Base-by-base conservation (phyloP, 192 early-diverging fungal species). In the Coemansia sp. region DNA sequence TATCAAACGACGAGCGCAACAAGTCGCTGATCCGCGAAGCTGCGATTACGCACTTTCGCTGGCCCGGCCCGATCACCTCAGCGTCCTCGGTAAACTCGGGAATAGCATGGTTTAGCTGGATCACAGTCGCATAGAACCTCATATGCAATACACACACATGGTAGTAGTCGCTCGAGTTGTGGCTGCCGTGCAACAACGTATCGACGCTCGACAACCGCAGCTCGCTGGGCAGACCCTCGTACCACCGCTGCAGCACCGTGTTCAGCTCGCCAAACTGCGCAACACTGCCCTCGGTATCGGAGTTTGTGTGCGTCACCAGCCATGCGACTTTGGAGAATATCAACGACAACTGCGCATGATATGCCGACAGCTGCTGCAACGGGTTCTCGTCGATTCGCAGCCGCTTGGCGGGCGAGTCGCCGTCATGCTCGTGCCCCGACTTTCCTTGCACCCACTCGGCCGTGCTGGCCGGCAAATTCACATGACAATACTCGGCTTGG, bases 241-340 rank as follows among this genome's bases (percentile, higher is more conserved):
- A 81, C 78, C 78, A 81, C 37, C 73, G 66, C 61, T 75, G 69
- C 63, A 81, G 66, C 12, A 74, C 70, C 17, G 66, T 61, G 73
- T 81, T 81, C 69, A 81, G 78, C 55, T 81, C 69, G n/a, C 61
- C 35, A 41, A 81, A 81, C 67, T 81, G 64, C 11, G 62, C 41
- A 10, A 81, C 72, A 3, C 73, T 73, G n/a, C 75, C 78, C 5
- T 72, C 69, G 19, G 66, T 55, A 23, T 43, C 54, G 17, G 66
- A 29, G 32, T 65, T 72, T 19, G 69, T 75, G 47, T 64, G 73
- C 38, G 78, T 81, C 37, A 81, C 78, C 38, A 81, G 78, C 73
- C 78, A 81, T 15, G 78, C 78, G 0, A 81, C 78, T 62, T 81
- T 81, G 58, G 78, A 81, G 66, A 81, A 81, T 43, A 81, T 75